Evolutionary conservation across 352 stramenopile species (phyloP).

Genomic region (Phytophthora sansomeana): DNA sequence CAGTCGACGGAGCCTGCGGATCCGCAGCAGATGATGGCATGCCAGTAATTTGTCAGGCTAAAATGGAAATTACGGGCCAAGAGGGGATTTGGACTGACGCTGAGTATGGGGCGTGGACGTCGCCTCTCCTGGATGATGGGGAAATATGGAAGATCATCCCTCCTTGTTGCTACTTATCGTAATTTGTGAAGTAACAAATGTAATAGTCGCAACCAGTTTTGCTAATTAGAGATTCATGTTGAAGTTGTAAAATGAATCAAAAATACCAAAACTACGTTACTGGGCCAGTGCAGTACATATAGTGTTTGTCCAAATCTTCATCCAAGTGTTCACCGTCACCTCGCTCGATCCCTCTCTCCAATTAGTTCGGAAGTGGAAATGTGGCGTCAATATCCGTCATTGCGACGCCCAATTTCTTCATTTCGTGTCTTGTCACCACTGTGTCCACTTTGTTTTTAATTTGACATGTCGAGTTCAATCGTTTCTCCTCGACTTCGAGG

Average conservation of each 20-base stretch:
- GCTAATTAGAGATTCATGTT: conserved; percentile 14
- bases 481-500: too few relatives aligned
- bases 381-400: neutral
- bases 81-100: neutral
- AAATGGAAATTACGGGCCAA: conserved; percentile 33
- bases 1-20: neutral
- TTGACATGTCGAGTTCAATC: neutral
- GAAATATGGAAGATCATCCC: neutral
- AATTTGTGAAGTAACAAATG: conserved; percentile 13
- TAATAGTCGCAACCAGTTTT: conserved; percentile 27
- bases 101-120: neutral
- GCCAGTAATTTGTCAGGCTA: conserved; percentile 40
- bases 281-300: too few relatives aligned
- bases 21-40: conserved; percentile 19
- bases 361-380: neutral
- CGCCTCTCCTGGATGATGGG: neutral
- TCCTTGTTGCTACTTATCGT: neutral
- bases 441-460: neutral
- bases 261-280: too few relatives aligned
- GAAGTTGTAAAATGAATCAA: too few relatives aligned
- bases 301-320: too few relatives aligned
- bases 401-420: neutral
- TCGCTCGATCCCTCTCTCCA: neutral
- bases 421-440: neutral
- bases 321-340: too few relatives aligned